phyloP scores from a whole-genome alignment of 306 rosid species.

The Rosa lucieae region DNA sequence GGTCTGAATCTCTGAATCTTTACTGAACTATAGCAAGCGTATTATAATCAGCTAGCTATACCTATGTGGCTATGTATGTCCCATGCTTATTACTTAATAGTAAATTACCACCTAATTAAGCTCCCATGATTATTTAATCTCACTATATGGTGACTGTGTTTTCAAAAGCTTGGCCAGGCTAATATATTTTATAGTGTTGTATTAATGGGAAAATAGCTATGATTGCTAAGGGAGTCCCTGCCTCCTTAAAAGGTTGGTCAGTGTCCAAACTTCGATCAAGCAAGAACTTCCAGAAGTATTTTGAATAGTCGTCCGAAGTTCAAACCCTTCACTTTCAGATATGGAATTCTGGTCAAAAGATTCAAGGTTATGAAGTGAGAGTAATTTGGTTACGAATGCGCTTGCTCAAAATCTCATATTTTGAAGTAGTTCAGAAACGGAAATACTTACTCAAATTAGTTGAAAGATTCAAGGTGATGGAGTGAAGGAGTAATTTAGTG shows the following conservation, averaged over 20 bases:
- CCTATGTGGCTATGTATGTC: background rate
- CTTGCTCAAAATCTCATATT: background rate
- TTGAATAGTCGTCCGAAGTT: conserved; percentile 27
- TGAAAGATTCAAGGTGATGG: too few species aligned
- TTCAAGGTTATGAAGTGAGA: conserved; percentile 1
- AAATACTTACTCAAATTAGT: background rate
- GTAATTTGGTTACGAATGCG: background rate
- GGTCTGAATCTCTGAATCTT: background rate
- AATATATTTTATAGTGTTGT: background rate
- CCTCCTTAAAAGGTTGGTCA: conserved; percentile 8
- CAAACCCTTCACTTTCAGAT: conserved; percentile 12
- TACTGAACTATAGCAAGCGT: background rate
- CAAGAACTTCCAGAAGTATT: conserved; percentile 30
- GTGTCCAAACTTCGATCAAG: background rate
- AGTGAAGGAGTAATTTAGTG: too few species aligned
- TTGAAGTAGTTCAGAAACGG: background rate
- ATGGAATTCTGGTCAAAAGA: conserved; percentile 24
- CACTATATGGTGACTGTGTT: background rate
- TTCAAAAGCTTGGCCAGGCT: conserved; percentile 15
- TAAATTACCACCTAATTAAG: background rate
- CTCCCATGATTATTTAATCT: background rate
- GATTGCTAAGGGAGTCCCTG: background rate
- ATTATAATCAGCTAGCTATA: background rate
- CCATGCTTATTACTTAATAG: background rate
- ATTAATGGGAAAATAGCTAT: background rate